Percentiles rank a stretch among this genome's conserved stretches.
Conservation (phyloP, 2,329 filamentous ascomycete genomes). For the Ophiostoma himal-ulmi region DNA sequence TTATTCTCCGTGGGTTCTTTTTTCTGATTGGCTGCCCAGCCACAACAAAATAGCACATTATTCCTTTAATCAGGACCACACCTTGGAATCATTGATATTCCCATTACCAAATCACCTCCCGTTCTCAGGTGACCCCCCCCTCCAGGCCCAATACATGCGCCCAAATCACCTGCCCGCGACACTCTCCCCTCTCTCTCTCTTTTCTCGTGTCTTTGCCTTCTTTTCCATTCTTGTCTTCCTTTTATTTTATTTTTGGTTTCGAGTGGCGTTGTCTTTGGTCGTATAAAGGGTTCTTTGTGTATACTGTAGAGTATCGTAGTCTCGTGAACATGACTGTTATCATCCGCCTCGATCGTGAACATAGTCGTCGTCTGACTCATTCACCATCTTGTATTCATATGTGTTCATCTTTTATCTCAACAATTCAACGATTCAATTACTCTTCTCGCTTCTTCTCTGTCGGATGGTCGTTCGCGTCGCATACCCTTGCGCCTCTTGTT, state of each 20-base stretch:
- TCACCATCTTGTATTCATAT: neutral
- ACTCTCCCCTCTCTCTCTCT: conserved; percentile 24
- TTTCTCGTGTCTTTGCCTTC: conserved; percentile 17
- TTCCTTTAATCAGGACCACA: neutral
- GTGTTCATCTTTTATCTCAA: neutral
- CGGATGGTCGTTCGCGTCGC: too few relatives aligned
- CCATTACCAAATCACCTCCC: conserved; percentile 5
- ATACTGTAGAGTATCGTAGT: neutral
- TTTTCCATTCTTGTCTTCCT: neutral
- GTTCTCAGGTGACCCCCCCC: conserved; percentile 1
- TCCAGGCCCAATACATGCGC: neutral
- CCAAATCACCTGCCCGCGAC: conserved; percentile 25
- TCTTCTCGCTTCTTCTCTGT: too few relatives aligned
- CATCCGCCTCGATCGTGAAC: neutral
- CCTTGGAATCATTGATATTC: neutral
- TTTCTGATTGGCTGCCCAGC: conserved; percentile 39
- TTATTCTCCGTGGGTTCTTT: conserved; percentile 27
- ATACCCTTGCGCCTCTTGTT: neutral
- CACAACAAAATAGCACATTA: conserved; percentile 16
- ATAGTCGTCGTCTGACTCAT: conserved; percentile 1
- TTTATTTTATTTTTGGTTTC: neutral
- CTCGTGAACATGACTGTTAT: neutral
- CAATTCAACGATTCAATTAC: too few relatives aligned
- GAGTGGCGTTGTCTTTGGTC: neutral
- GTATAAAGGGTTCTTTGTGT: neutral